Conservation (phyloP, 1,139 yeast species). For the Hyphopichia khmerensis region DNA sequence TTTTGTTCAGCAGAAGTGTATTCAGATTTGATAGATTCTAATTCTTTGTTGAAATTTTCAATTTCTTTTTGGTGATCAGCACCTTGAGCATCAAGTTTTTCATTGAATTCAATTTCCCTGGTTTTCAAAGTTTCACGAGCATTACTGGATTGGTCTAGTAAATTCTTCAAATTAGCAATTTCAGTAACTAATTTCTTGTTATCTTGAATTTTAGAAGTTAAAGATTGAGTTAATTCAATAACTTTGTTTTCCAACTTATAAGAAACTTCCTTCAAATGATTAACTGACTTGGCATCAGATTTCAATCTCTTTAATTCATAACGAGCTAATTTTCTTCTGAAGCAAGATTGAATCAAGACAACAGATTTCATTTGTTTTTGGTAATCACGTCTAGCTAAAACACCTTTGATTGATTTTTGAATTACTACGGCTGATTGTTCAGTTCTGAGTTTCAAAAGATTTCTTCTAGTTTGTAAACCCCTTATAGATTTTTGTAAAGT, state of each 20-base stretch:
- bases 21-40: slow-evolving; percentile 56
- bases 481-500: slow-evolving; percentile 68
- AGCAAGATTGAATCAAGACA: slow-evolving; percentile 70
- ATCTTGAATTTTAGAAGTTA: slow-evolving; percentile 75
- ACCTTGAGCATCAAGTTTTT: slow-evolving; percentile 44
- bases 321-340: slow-evolving; percentile 75
- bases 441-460: slow-evolving; percentile 46
- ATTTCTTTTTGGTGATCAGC: slow-evolving; percentile 51
- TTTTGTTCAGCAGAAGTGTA: slow-evolving; percentile 61
- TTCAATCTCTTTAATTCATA: slow-evolving; percentile 62
- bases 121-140: slow-evolving; percentile 57
- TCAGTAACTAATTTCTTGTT: slow-evolving; percentile 70
- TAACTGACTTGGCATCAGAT: slow-evolving; percentile 87
- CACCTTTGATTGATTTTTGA: slow-evolving; percentile 69
- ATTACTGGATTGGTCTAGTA: slow-evolving; percentile 57
- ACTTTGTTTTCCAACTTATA: slow-evolving; percentile 94
- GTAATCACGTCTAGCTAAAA: slow-evolving; percentile 47
- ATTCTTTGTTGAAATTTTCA: slow-evolving; percentile 55
- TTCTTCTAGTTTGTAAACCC: slow-evolving; percentile 59
- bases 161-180: slow-evolving; percentile 53
- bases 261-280: slow-evolving; percentile 86
- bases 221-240: slow-evolving; percentile 83
- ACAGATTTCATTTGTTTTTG: slow-evolving; percentile 49
- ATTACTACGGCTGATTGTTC: slow-evolving; percentile 65
- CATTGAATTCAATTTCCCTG: slow-evolving; percentile 55